Evolutionary conservation across 1,284 basidiomycete genomes (phyloP), one percentile per base, ranked within the genome.

Genomic region (Trichosporon faecale): DNA sequence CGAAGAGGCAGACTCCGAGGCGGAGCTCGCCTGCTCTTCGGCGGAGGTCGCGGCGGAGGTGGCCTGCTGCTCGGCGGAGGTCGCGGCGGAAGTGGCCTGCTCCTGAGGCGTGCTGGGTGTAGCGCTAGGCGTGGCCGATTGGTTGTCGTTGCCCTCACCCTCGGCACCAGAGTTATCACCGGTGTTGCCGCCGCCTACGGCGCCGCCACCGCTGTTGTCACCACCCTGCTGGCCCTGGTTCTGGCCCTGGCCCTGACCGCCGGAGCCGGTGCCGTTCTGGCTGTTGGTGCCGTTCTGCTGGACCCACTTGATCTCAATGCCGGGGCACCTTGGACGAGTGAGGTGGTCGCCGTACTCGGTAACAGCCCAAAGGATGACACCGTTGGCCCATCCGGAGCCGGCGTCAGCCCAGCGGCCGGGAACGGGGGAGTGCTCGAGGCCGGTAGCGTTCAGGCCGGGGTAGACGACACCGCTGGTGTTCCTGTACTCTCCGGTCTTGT

Each of bases 371-470:
- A 94, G 87, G 44, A 77, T 78, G 12, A 91, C 91, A 33, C 92
- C 93, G 79, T 95, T 95, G 29, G 93, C 94, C 93, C 93, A 95
- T n/a, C 93, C 92, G 61, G 80, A 79, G 3, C 78, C 79, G 2
- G 78, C 71, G 23, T 80, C 76, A 2, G 31, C 35, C 21, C 27
- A 21, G 33, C 25, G 61, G 23, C 25, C 37, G 12, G 31, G 33
- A 46, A 7, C n/a, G 55, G 25, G 11, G 16, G 63, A 16, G 9
- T 2, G 6, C 9, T 64, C 52, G 23, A 44, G 25, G 3, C 94
- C 94, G 0, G 92, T 91, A 1, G 91, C 91, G 81, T 95, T 91
- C 29, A 94, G 87, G 72, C 95, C 89, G 2, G 95, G 93, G 77
- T 91, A 95, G 91, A 95, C 94, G 89, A 94, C 77, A 12, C 73